These are phyloP conservation scores for Teunomyces aglyptinius DNA, from an alignment of 805 yeast species.

Conservation along the genomic window DNA sequence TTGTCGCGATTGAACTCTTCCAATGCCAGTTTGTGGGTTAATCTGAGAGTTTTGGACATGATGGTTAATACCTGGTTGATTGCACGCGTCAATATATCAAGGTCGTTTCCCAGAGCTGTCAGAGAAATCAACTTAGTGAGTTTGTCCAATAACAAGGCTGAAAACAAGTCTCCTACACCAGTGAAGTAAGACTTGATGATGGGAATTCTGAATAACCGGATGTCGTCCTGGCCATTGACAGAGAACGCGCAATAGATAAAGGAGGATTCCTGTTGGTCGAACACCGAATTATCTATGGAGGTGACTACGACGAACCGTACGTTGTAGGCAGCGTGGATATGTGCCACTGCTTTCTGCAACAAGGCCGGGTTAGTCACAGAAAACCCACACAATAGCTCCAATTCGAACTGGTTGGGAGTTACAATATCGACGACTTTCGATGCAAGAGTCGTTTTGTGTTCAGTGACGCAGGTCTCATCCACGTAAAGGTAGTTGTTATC, in stretches of 20 bases:
- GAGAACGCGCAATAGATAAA: slow-evolving; percentile 29
- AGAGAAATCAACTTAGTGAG: slow-evolving; percentile 28
- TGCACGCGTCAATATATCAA: slow-evolving; percentile 26
- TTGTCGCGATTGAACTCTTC: slow-evolving; percentile 19
- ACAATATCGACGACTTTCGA: slow-evolving; percentile 65
- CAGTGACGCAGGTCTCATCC: slow-evolving; percentile 41
- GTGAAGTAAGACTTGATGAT: slow-evolving; percentile 79
- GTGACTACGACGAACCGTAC: slow-evolving; percentile 68
- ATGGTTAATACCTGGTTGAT: slow-evolving; percentile 56
- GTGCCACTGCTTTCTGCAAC: slow-evolving; percentile 46
- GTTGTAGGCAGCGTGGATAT: slow-evolving; percentile 46
- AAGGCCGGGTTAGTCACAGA: slow-evolving; percentile 39
- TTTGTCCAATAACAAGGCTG: slow-evolving; percentile 73
- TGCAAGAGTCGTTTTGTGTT: slow-evolving; percentile 48
- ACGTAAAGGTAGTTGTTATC: slow-evolving; percentile 74
- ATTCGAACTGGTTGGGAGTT: slow-evolving; percentile 91
- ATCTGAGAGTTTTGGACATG: slow-evolving; percentile 50
- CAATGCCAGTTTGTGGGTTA: slow-evolving; percentile 44
- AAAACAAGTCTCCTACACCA: slow-evolving; percentile 91
- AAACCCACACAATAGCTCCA: slow-evolving; percentile 63
- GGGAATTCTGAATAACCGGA: slow-evolving; percentile 48
- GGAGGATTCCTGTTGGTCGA: slow-evolving; percentile 6
- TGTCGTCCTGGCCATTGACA: slow-evolving; percentile 1
- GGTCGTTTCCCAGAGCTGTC: slow-evolving; percentile 8
- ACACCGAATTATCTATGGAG: slow-evolving; percentile 39